Evolutionary conservation across 2,329 filamentous ascomycete species (phyloP), one percentile per base, ranked within the genome.

Genomic region (Fusarium burgessii): DNA sequence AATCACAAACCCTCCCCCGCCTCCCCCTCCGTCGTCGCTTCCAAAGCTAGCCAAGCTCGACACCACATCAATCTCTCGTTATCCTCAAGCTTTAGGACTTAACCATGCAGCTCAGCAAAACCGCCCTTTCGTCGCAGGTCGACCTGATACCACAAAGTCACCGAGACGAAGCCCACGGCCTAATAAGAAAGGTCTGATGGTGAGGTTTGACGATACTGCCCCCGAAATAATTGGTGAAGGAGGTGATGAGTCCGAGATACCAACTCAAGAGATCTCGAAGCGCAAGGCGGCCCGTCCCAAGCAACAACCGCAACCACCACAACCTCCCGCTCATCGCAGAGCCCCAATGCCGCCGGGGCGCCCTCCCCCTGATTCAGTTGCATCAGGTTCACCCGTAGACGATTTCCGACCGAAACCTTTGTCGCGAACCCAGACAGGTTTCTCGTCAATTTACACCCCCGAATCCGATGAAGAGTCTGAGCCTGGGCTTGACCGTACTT

Each of bases 181-280:
- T 27, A 84, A 82, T 54, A 89, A 87, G 77, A 93, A 93, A 80
- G 92, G 92, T 13, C 83, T 96, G 67, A 84, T 84, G 7, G 95
- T 98, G 38, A 89, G 86, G 60, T 98, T 98, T 76, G 88, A 87
- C 56, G 89, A 93, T 73, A 87, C 86, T 13, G 85, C 87, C 58
- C 94, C 95, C 10, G 92, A 94, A 49, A 82, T 97, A 68, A 98
- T 98, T 77, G 95, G 95, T 49, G 91, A 95, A 80, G 95, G 95
- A 62, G 95, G 95, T 36, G 95, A 98, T 77, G 94, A 97, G 79
- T 91, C 92, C 58, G 90, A 93, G 58, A 83, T 87, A 12, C 92
- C 93, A 3, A 88, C 90, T 3, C 84, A 89, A 23, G 92, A 96
- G 77, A 91, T 97, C 58, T 90, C 89, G 8, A 86, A 84, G 77